Conservation (phyloP, 2,329 filamentous ascomycete genomes). For the Boeremia exigua region DNA sequence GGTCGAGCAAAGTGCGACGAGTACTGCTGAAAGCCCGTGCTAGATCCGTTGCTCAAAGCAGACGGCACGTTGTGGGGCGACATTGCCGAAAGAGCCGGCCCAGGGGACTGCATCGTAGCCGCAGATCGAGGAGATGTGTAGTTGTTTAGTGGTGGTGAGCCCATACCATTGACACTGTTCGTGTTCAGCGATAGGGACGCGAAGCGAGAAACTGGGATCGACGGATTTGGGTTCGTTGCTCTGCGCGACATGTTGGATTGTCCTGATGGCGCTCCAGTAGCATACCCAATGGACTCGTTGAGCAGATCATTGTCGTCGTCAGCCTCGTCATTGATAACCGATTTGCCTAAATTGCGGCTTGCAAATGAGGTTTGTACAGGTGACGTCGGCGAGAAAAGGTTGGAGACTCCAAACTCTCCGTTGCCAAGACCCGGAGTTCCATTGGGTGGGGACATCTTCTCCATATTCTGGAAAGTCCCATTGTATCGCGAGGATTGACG, state of each 20-base stretch:
- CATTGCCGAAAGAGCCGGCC: constrained; percentile 49
- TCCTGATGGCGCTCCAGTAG: constrained; percentile 67
- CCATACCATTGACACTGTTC: constrained; percentile 52
- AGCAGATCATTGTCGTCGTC: constrained; percentile 77
- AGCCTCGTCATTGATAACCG: constrained; percentile 72
- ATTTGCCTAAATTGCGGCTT: constrained; percentile 68
- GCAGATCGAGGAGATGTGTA: constrained; percentile 55
- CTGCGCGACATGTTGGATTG: constrained; percentile 64
- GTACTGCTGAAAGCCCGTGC: constrained; percentile 61
- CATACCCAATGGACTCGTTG: constrained; percentile 74
- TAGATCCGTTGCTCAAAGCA: constrained; percentile 56
- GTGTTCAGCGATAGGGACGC: constrained; percentile 74
- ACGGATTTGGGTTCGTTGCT: constrained; percentile 74
- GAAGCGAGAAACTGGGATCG: constrained; percentile 73
- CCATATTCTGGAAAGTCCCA: constrained; percentile 65
- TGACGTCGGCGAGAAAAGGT: constrained; percentile 74
- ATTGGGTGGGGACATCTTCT: constrained; percentile 67
- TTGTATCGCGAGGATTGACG: constrained; percentile 67
- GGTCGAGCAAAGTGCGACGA: constrained; percentile 65
- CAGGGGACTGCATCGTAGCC: constrained; percentile 58
- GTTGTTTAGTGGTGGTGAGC: constrained; percentile 60
- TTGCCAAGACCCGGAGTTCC: constrained; percentile 60
- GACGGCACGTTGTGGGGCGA: constrained; percentile 65
- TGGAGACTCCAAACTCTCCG: constrained; percentile 67
- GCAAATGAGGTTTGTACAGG: constrained; percentile 73